Conservation (phyloP, 371 early-diverging fungal genomes). For the Circinella minor region DNA sequence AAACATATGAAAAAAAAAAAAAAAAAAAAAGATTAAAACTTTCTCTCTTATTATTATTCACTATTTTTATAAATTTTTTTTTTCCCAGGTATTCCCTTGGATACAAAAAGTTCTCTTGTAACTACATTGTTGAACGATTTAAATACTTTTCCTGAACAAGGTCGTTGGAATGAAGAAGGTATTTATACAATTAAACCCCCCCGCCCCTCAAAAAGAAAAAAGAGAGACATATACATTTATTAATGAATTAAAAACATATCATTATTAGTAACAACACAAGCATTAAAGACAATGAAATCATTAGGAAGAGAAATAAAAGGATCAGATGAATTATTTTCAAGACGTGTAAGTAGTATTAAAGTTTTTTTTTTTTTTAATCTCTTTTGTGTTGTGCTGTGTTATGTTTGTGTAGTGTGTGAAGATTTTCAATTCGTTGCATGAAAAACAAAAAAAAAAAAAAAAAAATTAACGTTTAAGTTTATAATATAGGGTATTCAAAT, state of each 20-base stretch:
- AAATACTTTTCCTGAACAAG: constrained; percentile 2
- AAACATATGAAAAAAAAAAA: too few relatives aligned
- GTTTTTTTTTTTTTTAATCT: too few relatives aligned
- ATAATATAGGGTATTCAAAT: constrained; percentile 36
- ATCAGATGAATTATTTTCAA: constrained; percentile 7
- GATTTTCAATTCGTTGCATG: not conserved
- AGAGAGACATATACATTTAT: not conserved
- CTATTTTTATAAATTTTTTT: too few relatives aligned
- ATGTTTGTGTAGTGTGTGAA: not conserved
- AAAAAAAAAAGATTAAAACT: not conserved
- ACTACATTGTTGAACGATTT: constrained; percentile 3
- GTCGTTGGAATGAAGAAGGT: not conserved
- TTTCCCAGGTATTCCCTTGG: not conserved
- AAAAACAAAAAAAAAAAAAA: not conserved
- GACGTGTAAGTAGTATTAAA: constrained; percentile 8
- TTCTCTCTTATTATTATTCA: too few relatives aligned
- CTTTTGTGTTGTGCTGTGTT: not conserved
- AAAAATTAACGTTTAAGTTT: not conserved
- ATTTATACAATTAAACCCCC: not conserved
- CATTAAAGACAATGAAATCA: constrained; percentile 8
- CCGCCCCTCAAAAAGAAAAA: too few relatives aligned
- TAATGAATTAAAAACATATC: not conserved
- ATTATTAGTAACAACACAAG: constrained; percentile 17
- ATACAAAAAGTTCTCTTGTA: not conserved
- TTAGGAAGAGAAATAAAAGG: constrained; percentile 14